Evolutionary conservation across 805 yeast species (phyloP).

Genomic region (Ogataea saltuana): DNA sequence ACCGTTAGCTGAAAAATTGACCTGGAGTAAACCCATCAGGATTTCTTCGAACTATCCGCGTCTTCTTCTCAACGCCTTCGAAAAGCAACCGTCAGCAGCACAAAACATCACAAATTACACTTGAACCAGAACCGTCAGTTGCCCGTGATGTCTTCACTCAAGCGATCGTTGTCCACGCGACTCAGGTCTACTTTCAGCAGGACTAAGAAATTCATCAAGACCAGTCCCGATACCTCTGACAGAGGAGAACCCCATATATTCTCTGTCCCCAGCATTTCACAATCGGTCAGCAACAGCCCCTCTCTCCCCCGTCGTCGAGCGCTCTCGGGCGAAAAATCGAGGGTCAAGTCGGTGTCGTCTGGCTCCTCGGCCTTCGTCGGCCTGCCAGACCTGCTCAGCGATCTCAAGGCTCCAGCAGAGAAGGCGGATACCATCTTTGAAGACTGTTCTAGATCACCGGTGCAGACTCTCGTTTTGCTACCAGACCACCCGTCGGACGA

Average conservation of each 20-base stretch:
- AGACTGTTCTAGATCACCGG: no score
- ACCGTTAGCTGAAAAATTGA: constrained; percentile 2
- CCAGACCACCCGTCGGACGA: constrained; percentile 32
- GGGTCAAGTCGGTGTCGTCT: no score
- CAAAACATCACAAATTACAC: background rate
- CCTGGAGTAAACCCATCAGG: constrained; percentile 4
- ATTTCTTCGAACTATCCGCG: background rate
- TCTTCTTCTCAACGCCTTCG: background rate
- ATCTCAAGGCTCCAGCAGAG: no score
- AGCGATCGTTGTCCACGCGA: constrained; percentile 18
- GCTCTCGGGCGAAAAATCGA: no score
- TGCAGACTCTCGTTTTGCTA: constrained; percentile 29
- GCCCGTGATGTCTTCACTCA: constrained; percentile 9
- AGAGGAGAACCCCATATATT: no score
- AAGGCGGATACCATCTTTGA: no score
- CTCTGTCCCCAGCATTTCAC: no score
- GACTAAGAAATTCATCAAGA: constrained; percentile 6
- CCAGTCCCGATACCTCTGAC: background rate
- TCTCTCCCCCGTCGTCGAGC: no score
- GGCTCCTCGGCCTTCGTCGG: no score
- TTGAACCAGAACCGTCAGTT: background rate
- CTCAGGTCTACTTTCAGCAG: constrained; percentile 13
- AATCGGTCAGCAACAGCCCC: no score
- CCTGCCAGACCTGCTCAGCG: no score
- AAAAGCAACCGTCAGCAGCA: background rate